Evolutionary conservation across 1,139 yeast species (phyloP).

Genomic region (Saccharomyces pastorianus): DNA sequence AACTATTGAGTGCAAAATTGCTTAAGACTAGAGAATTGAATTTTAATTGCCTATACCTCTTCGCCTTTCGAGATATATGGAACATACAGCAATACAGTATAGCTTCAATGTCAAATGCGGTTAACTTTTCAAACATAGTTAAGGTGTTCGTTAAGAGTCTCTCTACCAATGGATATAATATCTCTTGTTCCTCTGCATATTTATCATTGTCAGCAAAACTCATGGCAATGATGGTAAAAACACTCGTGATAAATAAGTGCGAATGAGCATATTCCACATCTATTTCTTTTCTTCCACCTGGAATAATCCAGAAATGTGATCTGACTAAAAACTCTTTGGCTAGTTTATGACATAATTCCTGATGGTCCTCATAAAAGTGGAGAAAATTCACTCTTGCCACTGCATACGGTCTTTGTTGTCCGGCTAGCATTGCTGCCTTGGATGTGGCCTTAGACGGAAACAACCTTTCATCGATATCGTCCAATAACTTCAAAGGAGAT

Average conservation of each 20-base stretch:
- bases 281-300: slow-evolving; percentile 43
- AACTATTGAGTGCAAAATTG: slow-evolving; percentile 41
- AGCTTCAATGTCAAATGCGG: slow-evolving; percentile 50
- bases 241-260: slow-evolving; percentile 45
- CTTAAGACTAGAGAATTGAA: slow-evolving; percentile 44
- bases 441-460: slow-evolving; percentile 30
- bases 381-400: slow-evolving; percentile 34
- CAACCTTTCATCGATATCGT: slow-evolving; percentile 37
- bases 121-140: slow-evolving; percentile 41
- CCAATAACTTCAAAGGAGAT: slow-evolving; percentile 37
- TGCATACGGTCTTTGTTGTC: slow-evolving; percentile 30
- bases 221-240: slow-evolving; percentile 44
- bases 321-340: slow-evolving; percentile 39
- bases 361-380: slow-evolving; percentile 36
- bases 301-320: slow-evolving; percentile 48
- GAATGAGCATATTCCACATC: slow-evolving; percentile 36
- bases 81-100: slow-evolving; percentile 44
- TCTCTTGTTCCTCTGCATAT: slow-evolving; percentile 39
- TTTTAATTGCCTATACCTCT: slow-evolving; percentile 36
- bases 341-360: slow-evolving; percentile 35
- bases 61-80: slow-evolving; percentile 44
- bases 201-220: slow-evolving; percentile 43
- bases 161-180: slow-evolving; percentile 39
- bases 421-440: slow-evolving; percentile 30
- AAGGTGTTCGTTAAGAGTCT: slow-evolving; percentile 41